phyloP scores from a whole-genome alignment of 495 filamentous ascomycete genomes.

The Penicillium longicatenatum region DNA sequence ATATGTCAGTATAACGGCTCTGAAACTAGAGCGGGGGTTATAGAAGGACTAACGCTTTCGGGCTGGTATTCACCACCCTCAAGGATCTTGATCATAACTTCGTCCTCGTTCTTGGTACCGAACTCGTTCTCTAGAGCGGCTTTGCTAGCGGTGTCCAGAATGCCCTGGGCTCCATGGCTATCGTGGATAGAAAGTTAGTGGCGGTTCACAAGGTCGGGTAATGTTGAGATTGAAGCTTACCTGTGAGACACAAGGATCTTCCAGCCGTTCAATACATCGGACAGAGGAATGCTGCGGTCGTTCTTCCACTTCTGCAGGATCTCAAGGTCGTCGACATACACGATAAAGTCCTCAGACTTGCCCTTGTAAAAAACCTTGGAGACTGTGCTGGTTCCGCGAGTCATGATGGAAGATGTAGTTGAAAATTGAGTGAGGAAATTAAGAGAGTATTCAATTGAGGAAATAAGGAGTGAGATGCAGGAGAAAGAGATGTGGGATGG shows the following conservation, averaged over 20 bases:
- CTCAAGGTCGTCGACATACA: constrained; percentile 78
- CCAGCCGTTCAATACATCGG: constrained; percentile 84
- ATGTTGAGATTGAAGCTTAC: constrained; percentile 53
- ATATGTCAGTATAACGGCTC: constrained; percentile 17
- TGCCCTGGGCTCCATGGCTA: constrained; percentile 86
- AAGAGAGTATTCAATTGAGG: constrained; percentile 4
- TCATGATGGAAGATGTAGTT: constrained; percentile 53
- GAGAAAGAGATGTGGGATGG: constrained; percentile 5
- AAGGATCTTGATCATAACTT: constrained; percentile 76
- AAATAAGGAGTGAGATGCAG: not conserved
- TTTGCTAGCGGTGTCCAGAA: constrained; percentile 75
- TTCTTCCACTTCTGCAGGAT: constrained; percentile 78
- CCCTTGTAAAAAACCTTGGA: constrained; percentile 92
- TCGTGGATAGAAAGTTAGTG: constrained; percentile 1
- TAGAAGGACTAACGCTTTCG: constrained; percentile 56
- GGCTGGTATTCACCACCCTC: constrained; percentile 72
- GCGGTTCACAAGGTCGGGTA: not conserved
- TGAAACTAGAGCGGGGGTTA: constrained; percentile 1
- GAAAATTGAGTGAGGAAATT: constrained; percentile 5
- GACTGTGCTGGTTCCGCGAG: constrained; percentile 73
- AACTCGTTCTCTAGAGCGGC: constrained; percentile 80
- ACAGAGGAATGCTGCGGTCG: constrained; percentile 76
- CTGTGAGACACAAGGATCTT: constrained; percentile 90
- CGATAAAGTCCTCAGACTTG: constrained; percentile 81
- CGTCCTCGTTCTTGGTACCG: constrained; percentile 74